Percentiles rank a stretch among this genome's conserved stretches.
Conservation (phyloP, 495 filamentous ascomycete species). For the Aspergillus ostianus region DNA sequence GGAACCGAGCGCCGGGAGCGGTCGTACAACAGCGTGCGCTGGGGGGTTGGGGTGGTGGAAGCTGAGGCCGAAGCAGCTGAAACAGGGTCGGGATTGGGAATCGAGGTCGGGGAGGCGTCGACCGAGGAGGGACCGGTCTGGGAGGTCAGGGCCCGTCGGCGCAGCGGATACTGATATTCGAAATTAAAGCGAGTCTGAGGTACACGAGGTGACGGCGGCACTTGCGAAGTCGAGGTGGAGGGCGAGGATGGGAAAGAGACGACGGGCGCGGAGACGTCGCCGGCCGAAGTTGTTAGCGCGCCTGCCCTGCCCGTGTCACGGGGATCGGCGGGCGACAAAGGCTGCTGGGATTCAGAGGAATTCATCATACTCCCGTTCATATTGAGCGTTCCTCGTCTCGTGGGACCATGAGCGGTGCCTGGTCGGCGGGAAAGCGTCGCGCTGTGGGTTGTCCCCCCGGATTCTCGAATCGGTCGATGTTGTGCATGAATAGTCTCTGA, state of each 20-base stretch:
- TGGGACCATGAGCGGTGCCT: background rate
- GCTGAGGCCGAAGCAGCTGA: background rate
- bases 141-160: constrained; percentile 21
- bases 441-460: background rate
- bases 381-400: background rate
- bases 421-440: background rate
- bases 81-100: background rate
- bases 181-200: constrained; percentile 30
- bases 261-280: constrained; percentile 10
- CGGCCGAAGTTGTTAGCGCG: constrained; percentile 26
- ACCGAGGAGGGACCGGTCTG: constrained; percentile 14
- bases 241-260: constrained; percentile 8
- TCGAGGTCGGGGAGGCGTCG: constrained; percentile 5
- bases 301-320: constrained; percentile 27
- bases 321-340: constrained; percentile 19
- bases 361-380: background rate
- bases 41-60: constrained; percentile 14
- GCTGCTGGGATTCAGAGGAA: too few species aligned
- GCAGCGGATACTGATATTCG: constrained; percentile 24
- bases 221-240: constrained; percentile 7
- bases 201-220: constrained; percentile 11
- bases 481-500: constrained; percentile 15
- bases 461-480: background rate
- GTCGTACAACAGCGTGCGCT: constrained; percentile 22
- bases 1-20: constrained; percentile 22